Conservation (phyloP, 331 rosid genomes). For the Phaseolus coccineus region DNA sequence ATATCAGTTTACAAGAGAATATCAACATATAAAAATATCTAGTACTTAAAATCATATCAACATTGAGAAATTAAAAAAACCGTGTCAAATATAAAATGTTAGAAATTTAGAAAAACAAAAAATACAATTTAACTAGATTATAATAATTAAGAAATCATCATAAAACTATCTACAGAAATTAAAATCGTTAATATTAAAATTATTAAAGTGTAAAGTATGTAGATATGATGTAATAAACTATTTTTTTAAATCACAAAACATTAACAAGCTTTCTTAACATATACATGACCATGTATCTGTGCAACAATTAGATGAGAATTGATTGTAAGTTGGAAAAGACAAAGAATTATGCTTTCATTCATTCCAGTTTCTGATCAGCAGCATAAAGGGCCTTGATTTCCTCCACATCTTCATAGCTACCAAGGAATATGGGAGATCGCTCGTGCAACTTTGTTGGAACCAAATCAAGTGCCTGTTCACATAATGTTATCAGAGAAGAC, state of each 20-base stretch:
- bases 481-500: not conserved
- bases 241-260: not conserved
- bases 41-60: too few relatives aligned
- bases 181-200: too few relatives aligned
- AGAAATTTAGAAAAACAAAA: not conserved
- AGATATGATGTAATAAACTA: not conserved
- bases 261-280: not conserved
- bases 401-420: constrained; percentile 79
- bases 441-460: constrained; percentile 74
- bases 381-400: constrained; percentile 72
- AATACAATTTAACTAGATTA: not conserved
- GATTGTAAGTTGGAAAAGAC: not conserved
- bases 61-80: too few relatives aligned
- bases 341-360: not conserved
- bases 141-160: not conserved
- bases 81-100: too few relatives aligned
- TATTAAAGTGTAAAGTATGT: not conserved
- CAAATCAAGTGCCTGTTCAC: constrained; percentile 71
- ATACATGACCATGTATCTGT: not conserved
- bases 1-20: too few relatives aligned
- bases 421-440: constrained; percentile 80
- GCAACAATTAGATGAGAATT: not conserved
- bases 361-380: constrained; percentile 36
- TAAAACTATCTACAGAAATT: not conserved
- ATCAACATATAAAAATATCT: too few relatives aligned